These are phyloP conservation scores for Halophytophthora batemanensis DNA, from an alignment of 352 stramenopile genomes.

Conservation along the genomic window DNA sequence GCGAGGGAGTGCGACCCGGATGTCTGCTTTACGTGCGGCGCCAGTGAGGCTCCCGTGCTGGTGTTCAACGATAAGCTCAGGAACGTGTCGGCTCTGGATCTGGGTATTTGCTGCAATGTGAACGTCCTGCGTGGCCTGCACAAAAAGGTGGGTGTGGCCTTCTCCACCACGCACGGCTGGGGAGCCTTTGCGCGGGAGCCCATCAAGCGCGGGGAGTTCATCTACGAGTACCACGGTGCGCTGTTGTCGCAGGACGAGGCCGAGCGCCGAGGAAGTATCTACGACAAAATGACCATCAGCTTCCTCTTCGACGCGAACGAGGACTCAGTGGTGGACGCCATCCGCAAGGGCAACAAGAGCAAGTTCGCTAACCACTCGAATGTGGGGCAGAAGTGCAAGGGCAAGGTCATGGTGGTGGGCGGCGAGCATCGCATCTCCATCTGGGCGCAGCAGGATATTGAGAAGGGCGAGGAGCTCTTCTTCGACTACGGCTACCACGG, in stretches of 20 bases:
- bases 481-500: slow-evolving; percentile 72
- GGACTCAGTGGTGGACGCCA: slow-evolving; percentile 89
- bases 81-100: slow-evolving; percentile 35
- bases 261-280: slow-evolving; percentile 73
- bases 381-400: slow-evolving; percentile 71
- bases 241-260: slow-evolving; percentile 71
- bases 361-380: slow-evolving; percentile 86
- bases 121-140: slow-evolving; percentile 55
- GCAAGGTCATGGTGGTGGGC: slow-evolving; percentile 77
- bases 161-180: slow-evolving; percentile 64
- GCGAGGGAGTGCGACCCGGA: slow-evolving; percentile 59
- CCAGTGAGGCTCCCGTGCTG: slow-evolving; percentile 49
- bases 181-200: slow-evolving; percentile 56
- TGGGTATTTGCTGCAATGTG: slow-evolving; percentile 69
- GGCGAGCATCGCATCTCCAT: slow-evolving; percentile 91
- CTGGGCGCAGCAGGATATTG: slow-evolving; percentile 89
- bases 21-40: slow-evolving; percentile 53
- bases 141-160: slow-evolving; percentile 61
- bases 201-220: slow-evolving; percentile 64
- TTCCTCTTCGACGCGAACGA: slow-evolving; percentile 93
- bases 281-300: slow-evolving; percentile 82
- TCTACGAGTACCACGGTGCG: slow-evolving; percentile 66
- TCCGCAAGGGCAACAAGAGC: slow-evolving; percentile 92
- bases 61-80: slow-evolving; percentile 36
- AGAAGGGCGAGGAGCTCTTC: slow-evolving; percentile 68